These are phyloP conservation scores for Suillus sp. DNA, from an alignment of 768 basidiomycete species.

Conservation along the genomic window DNA sequence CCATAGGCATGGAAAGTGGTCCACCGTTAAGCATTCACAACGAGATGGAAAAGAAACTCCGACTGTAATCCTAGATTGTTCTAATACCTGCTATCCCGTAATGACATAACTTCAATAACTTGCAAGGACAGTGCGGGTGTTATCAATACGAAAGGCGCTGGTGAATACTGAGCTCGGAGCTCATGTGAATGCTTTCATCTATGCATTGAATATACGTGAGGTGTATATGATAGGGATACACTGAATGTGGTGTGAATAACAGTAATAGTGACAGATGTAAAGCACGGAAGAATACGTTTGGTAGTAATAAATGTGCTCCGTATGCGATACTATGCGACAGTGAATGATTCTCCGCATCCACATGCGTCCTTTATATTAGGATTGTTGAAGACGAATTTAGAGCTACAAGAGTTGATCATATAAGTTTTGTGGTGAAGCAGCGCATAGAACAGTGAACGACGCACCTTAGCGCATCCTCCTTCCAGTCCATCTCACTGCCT, in stretches of 20 bases:
- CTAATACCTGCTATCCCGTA: conserved; percentile 4
- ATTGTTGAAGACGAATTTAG: conserved; percentile 84
- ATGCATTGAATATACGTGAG: conserved; percentile 16
- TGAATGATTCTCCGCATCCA: conserved; percentile 94
- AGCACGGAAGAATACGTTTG: conserved; percentile 2
- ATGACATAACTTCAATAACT: background rate
- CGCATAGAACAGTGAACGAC: conserved; percentile 28
- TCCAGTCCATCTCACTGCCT: conserved; percentile 99
- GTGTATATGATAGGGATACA: conserved; percentile 34
- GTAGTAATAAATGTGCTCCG: conserved; percentile 16
- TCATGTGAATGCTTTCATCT: conserved; percentile 7
- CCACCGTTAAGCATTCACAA: conserved; percentile 58
- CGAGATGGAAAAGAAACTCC: conserved; percentile 65
- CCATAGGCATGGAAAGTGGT: conserved; percentile 54
- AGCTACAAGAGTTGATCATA: conserved; percentile 42
- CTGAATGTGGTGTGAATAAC: conserved; percentile 8
- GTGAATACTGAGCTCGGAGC: background rate
- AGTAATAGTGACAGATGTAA: conserved; percentile 10
- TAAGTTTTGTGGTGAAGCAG: conserved; percentile 8
- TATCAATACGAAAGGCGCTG: background rate
- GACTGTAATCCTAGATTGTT: conserved; percentile 37
- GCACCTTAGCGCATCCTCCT: conserved; percentile 86
- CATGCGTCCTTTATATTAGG: conserved; percentile 95
- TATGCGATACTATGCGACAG: conserved; percentile 40
- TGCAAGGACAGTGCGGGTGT: background rate